Percentiles rank a stretch among this genome's conserved stretches.
Conservation (phyloP, 2,329 filamentous ascomycete species). For the Colletotrichum tropicicola region DNA sequence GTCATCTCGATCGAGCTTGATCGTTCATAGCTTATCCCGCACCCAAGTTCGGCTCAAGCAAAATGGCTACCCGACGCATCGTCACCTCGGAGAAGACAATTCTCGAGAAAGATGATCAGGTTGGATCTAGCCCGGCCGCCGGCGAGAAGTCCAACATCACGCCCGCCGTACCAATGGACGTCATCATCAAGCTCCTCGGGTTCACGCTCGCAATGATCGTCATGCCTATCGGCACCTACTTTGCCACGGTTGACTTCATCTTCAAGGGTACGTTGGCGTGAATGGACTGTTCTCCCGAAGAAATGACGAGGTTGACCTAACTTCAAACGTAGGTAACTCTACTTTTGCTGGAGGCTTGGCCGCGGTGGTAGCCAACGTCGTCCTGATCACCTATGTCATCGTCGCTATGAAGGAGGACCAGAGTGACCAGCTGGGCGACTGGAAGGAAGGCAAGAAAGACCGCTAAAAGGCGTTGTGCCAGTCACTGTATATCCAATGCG, state of each 20-base stretch:
- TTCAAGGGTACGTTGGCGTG: conserved; percentile 71
- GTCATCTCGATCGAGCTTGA: not conserved
- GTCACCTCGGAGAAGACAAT: conserved; percentile 72
- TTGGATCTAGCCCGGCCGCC: conserved; percentile 48
- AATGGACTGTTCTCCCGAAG: not conserved
- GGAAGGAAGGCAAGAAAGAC: conserved; percentile 61
- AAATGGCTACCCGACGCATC: conserved; percentile 77
- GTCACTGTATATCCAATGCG: not conserved
- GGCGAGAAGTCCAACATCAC: conserved; percentile 74
- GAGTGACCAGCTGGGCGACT: conserved; percentile 48
- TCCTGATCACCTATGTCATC: conserved; percentile 88
- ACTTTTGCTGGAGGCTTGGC: conserved; percentile 88
- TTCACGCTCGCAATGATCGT: conserved; percentile 94
- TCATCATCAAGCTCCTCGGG: conserved; percentile 88
- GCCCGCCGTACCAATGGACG: conserved; percentile 86
- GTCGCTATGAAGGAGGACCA: conserved; percentile 91
- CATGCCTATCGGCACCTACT: conserved; percentile 89
- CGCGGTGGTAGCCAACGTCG: conserved; percentile 89
- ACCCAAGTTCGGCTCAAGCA: conserved; percentile 32
- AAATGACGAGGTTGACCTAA: not conserved
- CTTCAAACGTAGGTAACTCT: conserved; percentile 73
- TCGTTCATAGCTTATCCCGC: not conserved
- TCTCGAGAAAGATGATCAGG: conserved; percentile 65
- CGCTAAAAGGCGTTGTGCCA: conserved; percentile 39
- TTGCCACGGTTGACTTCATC: conserved; percentile 77